Base-by-base conservation (phyloP, 2,329 filamentous ascomycete species). In the Aureobasidium sp. region DNA sequence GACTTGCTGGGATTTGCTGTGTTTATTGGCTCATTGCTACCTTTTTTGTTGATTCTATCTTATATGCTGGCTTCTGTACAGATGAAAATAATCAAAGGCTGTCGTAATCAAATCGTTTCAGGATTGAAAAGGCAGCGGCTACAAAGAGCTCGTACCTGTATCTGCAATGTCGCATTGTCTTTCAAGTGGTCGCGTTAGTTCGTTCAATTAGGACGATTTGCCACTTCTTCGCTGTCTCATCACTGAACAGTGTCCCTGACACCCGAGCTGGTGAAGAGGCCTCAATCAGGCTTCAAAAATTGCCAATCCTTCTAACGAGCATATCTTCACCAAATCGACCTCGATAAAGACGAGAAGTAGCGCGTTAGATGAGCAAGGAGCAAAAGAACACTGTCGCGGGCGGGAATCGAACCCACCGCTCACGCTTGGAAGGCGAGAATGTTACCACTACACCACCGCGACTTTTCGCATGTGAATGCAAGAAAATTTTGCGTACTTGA, bases 381-480 rank as follows among this genome's bases (percentile, higher is more conserved):
- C 44, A 47, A 47, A 47, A 47, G 15, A 47, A 26, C 13, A 3
- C 1, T 47, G 44, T 47, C 44, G 44, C 44, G 26, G 50, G 50
- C 50, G 50, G 50, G 50, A 52, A 52, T 52, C 50, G 50, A 52
- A 52, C 50, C 50, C 50, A 52, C 50, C 32, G 50, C 50, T 37
- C 32, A 37, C 50, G 50, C 50, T 52, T 52, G 50, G 50, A 52
- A 52, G 50, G 50, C 50, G 50, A 52, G 32, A 37, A 52, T 52
- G 50, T 52, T 52, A 52, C 50, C 50, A 52, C 50, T 56, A 56
- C 52, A 56, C 36, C 52, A 41, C 39, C 26, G 37, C 26, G 24
- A 43, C 52, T 24, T 43, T 7, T 39, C 20, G 1, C 8, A 27
- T 47, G 13, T 29, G 6, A n/a, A 29, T 6, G 2, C 26, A 1